Evolutionary conservation across 305 asterid genomes (phyloP), one percentile per base, ranked within the genome.

Genomic region (Ruellia speciosa): DNA sequence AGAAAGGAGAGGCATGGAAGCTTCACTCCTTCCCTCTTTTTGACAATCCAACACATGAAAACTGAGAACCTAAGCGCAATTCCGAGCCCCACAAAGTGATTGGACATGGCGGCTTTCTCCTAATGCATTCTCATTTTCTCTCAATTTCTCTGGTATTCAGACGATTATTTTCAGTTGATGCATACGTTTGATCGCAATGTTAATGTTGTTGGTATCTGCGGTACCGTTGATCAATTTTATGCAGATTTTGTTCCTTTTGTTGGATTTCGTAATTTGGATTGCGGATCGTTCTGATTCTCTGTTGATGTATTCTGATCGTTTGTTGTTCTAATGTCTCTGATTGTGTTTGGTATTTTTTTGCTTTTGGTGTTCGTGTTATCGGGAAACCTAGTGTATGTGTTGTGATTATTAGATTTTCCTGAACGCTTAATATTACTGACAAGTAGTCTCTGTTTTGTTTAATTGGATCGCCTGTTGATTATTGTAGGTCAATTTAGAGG

Each of bases 401-500:
- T 66, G 52, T 35, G 65, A 18, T 57, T 37, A 56, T 19, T n/a
- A 24, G 14, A 39, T 19, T 31, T 43, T 24, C 47, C 9, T 58
- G 10, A 12, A n/a, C n/a, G n/a, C n/a, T n/a, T n/a, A n/a, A n/a
- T n/a, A n/a, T n/a, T n/a, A n/a, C n/a, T n/a, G n/a, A n/a, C n/a
- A 7, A 3, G 34, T 24, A 15, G 7, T 17, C 46, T 3, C 49
- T 45, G 8, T 56, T 63, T 49, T 49, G 55, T 49, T 39, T 40
- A 1, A 50, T 55, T 49, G 55, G 51, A 48, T 69, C 48, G 49
- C 48, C 39, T 57, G 61, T 52, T 70, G 60, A 31, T 50, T 54
- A 72, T 57, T 72, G 17, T 64, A 63, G 58, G 48, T 2, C 6
- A 6, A 0, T 69, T 63, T 28, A 50, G 43, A 54, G 67, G 50